Conservation (phyloP, 2,329 filamentous ascomycete genomes). For the Curvularia lunata region DNA sequence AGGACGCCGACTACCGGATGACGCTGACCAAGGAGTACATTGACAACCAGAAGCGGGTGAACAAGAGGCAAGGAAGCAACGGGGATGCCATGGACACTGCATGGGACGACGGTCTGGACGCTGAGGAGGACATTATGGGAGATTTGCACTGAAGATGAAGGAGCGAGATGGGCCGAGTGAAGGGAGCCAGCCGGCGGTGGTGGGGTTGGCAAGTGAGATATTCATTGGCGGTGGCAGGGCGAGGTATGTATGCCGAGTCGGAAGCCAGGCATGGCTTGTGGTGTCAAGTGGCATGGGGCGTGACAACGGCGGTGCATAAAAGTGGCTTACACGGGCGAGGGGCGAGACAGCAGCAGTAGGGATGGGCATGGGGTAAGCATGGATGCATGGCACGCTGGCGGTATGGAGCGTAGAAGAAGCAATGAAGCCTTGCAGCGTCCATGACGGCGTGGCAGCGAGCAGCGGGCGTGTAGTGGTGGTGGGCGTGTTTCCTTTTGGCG, state of each 20-base stretch:
- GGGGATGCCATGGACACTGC: slow-evolving; percentile 48
- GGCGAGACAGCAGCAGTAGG: too few species aligned
- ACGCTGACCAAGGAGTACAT: slow-evolving; percentile 66
- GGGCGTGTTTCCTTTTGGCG: slow-evolving; percentile 6
- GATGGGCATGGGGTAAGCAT: neutral
- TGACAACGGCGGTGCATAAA: slow-evolving; percentile 41
- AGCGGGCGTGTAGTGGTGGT: neutral
- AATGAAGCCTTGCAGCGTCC: neutral
- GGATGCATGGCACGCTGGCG: neutral
- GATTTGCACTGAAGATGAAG: slow-evolving; percentile 38
- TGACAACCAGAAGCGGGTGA: slow-evolving; percentile 58
- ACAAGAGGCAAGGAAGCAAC: slow-evolving; percentile 48
- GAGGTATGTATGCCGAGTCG: neutral
- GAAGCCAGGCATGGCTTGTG: slow-evolving; percentile 8
- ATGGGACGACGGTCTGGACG: slow-evolving; percentile 43
- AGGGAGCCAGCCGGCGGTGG: too few species aligned
- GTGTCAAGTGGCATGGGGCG: slow-evolving; percentile 28
- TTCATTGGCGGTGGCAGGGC: neutral
- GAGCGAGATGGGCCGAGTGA: too few species aligned
- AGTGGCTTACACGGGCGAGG: slow-evolving; percentile 17
- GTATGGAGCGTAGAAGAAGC: slow-evolving; percentile 1
- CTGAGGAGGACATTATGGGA: slow-evolving; percentile 51
- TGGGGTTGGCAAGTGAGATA: neutral
- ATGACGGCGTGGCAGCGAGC: neutral
- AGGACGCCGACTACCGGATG: slow-evolving; percentile 61